These are phyloP conservation scores for Termitomyces sp. DNA, from an alignment of 768 basidiomycete species.

Conservation along the genomic window DNA sequence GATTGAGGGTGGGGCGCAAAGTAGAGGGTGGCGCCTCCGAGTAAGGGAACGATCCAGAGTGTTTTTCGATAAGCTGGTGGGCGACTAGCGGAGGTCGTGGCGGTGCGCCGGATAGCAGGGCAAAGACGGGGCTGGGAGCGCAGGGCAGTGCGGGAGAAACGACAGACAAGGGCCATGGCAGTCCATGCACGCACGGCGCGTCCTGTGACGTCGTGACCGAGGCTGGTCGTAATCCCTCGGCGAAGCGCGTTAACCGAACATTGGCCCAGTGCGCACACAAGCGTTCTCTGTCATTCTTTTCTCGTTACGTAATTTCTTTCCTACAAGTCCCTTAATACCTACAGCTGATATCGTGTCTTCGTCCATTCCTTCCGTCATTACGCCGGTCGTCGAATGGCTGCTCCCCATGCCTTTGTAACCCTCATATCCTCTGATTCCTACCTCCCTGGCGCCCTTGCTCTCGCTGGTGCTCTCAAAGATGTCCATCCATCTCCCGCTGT, in stretches of 20 bases:
- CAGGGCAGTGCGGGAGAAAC: constrained; percentile 18
- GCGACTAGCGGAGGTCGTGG: constrained; percentile 20
- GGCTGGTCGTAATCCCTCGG: too few relatives aligned
- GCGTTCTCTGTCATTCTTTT: neutral
- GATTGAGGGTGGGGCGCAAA: constrained; percentile 37
- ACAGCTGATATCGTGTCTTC: too few relatives aligned
- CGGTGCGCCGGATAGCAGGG: constrained; percentile 7
- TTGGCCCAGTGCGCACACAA: neutral
- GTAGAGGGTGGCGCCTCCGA: constrained; percentile 49
- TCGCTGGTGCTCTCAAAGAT: constrained; percentile 80
- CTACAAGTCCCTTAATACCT: neutral
- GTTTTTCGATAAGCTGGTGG: constrained; percentile 20
- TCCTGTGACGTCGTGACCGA: constrained; percentile 4
- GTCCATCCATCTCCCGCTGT: constrained; percentile 58
- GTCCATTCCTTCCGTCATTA: constrained; percentile 17
- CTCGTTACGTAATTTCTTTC: constrained; percentile 11
- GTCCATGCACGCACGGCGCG: neutral
- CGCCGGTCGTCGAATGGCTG: constrained; percentile 43
- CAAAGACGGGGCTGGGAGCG: constrained; percentile 13
- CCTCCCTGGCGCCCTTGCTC: constrained; percentile 86
- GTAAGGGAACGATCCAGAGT: constrained; percentile 53
- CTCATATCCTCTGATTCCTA: constrained; percentile 90
- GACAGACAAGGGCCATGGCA: constrained; percentile 8
- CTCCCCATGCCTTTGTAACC: constrained; percentile 79
- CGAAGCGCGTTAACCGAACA: too few relatives aligned